Evolutionary conservation across 805 yeast species (phyloP), one percentile per base, ranked within the genome.

Genomic region (Clavispora asparagi): DNA sequence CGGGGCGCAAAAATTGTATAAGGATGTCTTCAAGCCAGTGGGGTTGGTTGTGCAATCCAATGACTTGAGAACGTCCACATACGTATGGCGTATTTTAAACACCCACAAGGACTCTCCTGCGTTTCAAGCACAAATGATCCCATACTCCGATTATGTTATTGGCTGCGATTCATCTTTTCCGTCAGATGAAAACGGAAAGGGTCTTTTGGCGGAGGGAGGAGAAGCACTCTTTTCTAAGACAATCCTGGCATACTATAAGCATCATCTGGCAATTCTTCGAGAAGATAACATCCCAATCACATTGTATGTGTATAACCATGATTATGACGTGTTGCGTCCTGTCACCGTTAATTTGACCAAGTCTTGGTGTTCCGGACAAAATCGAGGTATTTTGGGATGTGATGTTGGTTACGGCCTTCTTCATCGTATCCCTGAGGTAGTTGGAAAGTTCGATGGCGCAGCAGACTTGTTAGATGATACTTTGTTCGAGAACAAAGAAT

Each of bases 401-500:
- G 95, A 91, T 53, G 95, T 92, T 16, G 98, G 97, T 0, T 91
- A 90, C 58, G 99, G 99, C 0, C 74, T 86, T 43, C 69, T 92
- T 42, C 98, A 92, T 61, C 71, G 94, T 49, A 66, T 87, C n/a
- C 97, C 98, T 1, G 79, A 81, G 47, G 85, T 81, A 6, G 60
- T 74, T 9, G 79, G 77, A 0, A 75, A 77, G 47, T 79, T 76
- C 58, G 78, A 70, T n/a, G 52, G 48, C 23, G 55, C 55, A 12
- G 13, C 35, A 16, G 54, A 61, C n/a, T 42, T 66, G 12, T 54
- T 57, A 23, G 70, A 66, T 36, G 73, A 68, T 54, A 57, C 67
- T 7, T 44, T 68, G 36, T 67, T 66, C 49, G 73, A 68, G 42
- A 54, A 56, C 36, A 49, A 55, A 31, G 58, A 56, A 25, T 49